Evolutionary conservation across 2,329 filamentous ascomycete species (phyloP).

Genomic region (Penicillium sp.): DNA sequence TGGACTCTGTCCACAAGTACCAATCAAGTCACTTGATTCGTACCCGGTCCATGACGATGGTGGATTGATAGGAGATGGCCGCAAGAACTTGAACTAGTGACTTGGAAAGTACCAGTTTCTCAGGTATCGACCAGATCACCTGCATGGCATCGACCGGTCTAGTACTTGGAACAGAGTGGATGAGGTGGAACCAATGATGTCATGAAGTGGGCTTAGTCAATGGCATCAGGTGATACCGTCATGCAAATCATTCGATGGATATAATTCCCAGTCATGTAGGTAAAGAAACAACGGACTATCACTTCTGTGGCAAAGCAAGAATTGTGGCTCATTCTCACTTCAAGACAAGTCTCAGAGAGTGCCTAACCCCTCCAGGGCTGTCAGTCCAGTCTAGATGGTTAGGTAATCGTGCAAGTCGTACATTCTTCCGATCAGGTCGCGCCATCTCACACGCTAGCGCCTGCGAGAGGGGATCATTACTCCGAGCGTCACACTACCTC

Average conservation of each 20-base stretch:
- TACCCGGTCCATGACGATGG: background rate
- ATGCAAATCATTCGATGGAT: background rate
- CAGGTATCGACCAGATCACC: constrained; percentile 16
- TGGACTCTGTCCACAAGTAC: background rate
- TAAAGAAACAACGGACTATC: background rate
- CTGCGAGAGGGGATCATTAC: constrained; percentile 22
- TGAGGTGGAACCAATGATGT: constrained; percentile 27
- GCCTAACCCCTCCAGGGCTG: too few relatives aligned
- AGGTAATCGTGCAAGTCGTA: constrained; percentile 4
- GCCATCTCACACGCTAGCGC: constrained; percentile 18
- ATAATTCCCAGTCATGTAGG: background rate
- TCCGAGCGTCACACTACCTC: constrained; percentile 10
- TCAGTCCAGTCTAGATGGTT: background rate
- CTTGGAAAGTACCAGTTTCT: constrained; percentile 8
- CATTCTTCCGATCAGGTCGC: constrained; percentile 20
- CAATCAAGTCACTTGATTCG: background rate
- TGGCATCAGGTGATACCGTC: background rate
- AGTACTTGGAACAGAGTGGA: constrained; percentile 10
- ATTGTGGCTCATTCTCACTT: background rate
- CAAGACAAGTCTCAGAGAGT: background rate
- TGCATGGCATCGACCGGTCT: constrained; percentile 33
- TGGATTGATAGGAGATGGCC: background rate
- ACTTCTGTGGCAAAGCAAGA: background rate
- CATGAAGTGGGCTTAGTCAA: constrained; percentile 11
- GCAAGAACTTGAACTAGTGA: background rate